These are phyloP conservation scores for Cutaneotrichosporon spelunceum DNA, from an alignment of 1,284 basidiomycete species.

Conservation along the genomic window DNA sequence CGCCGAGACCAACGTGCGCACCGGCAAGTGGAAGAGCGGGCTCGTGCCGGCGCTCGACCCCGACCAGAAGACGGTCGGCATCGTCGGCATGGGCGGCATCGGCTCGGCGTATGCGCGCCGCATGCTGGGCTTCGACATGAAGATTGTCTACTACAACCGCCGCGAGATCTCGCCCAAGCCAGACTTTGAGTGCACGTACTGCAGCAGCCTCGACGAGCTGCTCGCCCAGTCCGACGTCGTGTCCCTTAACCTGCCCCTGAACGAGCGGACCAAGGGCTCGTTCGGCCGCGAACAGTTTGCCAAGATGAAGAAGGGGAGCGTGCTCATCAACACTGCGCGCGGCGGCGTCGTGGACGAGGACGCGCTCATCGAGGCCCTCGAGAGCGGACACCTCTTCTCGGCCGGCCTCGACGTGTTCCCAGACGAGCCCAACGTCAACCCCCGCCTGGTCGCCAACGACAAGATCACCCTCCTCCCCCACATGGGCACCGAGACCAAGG, in stretches of 20 bases:
- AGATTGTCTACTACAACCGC: constrained; percentile 76
- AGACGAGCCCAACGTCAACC: constrained; percentile 80
- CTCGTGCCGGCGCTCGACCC: constrained; percentile 66
- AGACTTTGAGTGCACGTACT: constrained; percentile 69
- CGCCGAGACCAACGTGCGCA: constrained; percentile 65
- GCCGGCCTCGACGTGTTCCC: constrained; percentile 89
- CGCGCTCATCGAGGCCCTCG: constrained; percentile 74
- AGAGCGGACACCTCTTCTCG: constrained; percentile 75
- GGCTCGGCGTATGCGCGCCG: constrained; percentile 56
- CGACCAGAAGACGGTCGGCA: constrained; percentile 72
- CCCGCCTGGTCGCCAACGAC: constrained; percentile 70
- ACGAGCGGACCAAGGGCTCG: constrained; percentile 67
- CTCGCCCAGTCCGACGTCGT: constrained; percentile 74
- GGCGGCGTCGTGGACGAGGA: constrained; percentile 86
- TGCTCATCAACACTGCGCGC: constrained; percentile 85
- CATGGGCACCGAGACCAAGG: constrained; percentile 81
- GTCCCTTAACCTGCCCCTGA: constrained; percentile 55
- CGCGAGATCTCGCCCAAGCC: constrained; percentile 60
- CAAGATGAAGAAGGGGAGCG: constrained; percentile 71
- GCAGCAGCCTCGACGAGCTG: constrained; percentile 65
- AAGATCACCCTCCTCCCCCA: constrained; percentile 82
- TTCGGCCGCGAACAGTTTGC: constrained; percentile 76
- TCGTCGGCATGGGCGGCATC: constrained; percentile 87
- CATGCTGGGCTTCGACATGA: constrained; percentile 61
- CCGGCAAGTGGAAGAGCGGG: constrained; percentile 59